Conservation (phyloP, 106 monocot genomes). For the Dendrobium nobile region DNA sequence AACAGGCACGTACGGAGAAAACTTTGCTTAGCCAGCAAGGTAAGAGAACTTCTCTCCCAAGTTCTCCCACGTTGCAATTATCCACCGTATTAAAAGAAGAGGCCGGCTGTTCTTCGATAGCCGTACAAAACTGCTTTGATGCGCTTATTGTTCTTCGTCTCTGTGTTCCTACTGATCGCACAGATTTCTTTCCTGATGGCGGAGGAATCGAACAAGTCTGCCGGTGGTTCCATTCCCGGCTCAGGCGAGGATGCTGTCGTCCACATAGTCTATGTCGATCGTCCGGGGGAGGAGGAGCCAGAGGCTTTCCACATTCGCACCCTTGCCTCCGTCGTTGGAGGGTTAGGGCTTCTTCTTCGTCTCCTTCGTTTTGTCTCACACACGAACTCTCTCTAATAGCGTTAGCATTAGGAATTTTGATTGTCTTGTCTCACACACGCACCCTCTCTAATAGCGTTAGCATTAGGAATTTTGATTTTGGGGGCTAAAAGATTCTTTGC, state of each 20-base stretch:
- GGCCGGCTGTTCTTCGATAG: too few relatives aligned
- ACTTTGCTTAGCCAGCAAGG: too few relatives aligned
- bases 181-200: slow-evolving; percentile 10
- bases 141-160: not conserved
- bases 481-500: not conserved
- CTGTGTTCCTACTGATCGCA: not conserved
- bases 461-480: not conserved
- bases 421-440: too few relatives aligned
- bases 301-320: slow-evolving; percentile 60
- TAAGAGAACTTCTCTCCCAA: too few relatives aligned
- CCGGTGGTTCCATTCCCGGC: not conserved
- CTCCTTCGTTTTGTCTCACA: not conserved
- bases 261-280: slow-evolving; percentile 52
- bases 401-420: not conserved
- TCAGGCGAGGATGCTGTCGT: slow-evolving; percentile 15
- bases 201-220: slow-evolving; percentile 2
- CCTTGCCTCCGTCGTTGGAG: slow-evolving; percentile 59
- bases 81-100: too few relatives aligned
- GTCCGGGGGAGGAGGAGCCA: slow-evolving; percentile 33
- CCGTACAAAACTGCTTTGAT: not conserved
- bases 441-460: not conserved
- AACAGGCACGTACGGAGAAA: too few relatives aligned
- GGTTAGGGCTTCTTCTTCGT: slow-evolving; percentile 18
- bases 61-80: too few relatives aligned
- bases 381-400: not conserved